Base-by-base conservation (phyloP, 805 yeast genomes). In the Ogataea polymorpha region DNA sequence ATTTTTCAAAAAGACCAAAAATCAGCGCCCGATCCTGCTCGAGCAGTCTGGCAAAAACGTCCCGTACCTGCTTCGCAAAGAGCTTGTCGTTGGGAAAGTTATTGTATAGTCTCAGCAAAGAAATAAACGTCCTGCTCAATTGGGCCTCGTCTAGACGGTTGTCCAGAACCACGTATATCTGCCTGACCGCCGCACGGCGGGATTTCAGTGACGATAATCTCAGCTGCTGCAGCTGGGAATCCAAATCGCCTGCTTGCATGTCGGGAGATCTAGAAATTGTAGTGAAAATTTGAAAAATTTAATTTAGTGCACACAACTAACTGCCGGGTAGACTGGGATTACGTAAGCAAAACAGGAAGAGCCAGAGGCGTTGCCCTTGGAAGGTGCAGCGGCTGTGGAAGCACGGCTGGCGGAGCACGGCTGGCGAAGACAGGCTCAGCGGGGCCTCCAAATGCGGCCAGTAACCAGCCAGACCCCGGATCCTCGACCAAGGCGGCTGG, bases 11-110 rank as follows among this genome's bases (percentile, higher is more conserved):
- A 8, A 56, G 62, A 14, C 57, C 46, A 4, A 55, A 44, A 28
- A 56, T 56, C 31, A 40, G 49, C 21, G 49, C 53, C 64, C 54
- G 42, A 66, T 53, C 53, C 23, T 53, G 27, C 2, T 46, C 38
- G 7, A 72, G 48, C 20, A 76, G 60, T 14, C 54, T 50, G 8
- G 59, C 56, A 38, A 81, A 69, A 3, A 72, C 63, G 11, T 57
- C 48, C 23, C 63, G 46, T 5, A 77, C 74, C 33, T 65, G 61
- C 30, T 57, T 55, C 39, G 80, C 67, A 12, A 83, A 76, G 35
- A 56, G 60, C 9, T 62, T 48, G 54, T 81, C 86, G 47, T 68
- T 74, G 46, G 78, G 79, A 36, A 44, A 56, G 51, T 67, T 68
- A 34, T 63, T 60, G 58, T 66, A 79, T 3, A 82, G 72, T 34